These are phyloP conservation scores for Diddensiella santjacobensis DNA, from an alignment of 805 yeast genomes.

Conservation along the genomic window DNA sequence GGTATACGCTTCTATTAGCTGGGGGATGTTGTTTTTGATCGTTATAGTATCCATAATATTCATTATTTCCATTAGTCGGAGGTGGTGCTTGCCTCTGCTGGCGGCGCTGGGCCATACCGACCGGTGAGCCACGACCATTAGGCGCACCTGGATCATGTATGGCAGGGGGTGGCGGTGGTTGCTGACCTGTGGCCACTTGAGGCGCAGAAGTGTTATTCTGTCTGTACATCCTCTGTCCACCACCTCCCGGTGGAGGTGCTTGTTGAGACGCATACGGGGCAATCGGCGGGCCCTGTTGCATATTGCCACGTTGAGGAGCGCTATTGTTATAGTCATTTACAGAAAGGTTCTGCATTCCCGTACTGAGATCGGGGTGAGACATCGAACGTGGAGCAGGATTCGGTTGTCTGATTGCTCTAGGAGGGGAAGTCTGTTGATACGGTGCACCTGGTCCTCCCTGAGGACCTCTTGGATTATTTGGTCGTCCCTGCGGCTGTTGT, in stretches of 20 bases:
- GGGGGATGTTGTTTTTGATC: slow-evolving; percentile 10
- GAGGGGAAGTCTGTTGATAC: slow-evolving; percentile 3
- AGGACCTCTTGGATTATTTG: slow-evolving; percentile 9
- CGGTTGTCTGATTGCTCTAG: not conserved
- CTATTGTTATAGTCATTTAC: slow-evolving; percentile 4
- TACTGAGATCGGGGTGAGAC: slow-evolving; percentile 19
- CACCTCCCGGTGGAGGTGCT: not conserved
- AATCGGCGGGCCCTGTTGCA: slow-evolving; percentile 10
- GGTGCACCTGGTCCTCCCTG: not conserved
- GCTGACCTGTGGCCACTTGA: slow-evolving; percentile 3
- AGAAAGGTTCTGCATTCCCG: slow-evolving; percentile 11
- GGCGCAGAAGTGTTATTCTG: not conserved
- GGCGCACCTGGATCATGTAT: slow-evolving; percentile 3
- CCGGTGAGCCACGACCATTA: slow-evolving; percentile 15
- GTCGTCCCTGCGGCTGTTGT: slow-evolving; percentile 7
- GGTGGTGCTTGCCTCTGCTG: slow-evolving; percentile 9
- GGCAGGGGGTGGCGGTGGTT: no score
- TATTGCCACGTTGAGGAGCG: not conserved
- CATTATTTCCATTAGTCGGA: not conserved
- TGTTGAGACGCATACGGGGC: slow-evolving; percentile 11
- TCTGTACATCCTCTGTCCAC: not conserved
- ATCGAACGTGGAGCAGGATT: not conserved
- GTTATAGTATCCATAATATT: not conserved
- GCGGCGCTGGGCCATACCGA: slow-evolving; percentile 12
- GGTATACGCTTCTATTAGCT: slow-evolving; percentile 9